Conservation (phyloP, 208 protist genomes). For the Leishmania aethiopica region DNA sequence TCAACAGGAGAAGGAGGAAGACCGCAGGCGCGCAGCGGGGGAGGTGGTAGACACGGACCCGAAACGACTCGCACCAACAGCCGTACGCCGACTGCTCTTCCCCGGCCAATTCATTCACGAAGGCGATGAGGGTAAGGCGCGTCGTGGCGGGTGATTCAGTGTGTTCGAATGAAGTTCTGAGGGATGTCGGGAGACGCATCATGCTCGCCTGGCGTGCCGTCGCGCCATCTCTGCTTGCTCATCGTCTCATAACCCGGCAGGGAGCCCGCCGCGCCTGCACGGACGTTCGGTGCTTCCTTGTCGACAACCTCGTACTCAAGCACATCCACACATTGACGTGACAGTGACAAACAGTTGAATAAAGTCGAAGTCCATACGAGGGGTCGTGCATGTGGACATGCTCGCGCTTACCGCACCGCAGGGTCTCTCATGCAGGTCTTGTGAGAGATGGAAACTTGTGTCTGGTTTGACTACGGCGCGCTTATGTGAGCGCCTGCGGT, state of each 20-base stretch:
- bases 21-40: conserved; percentile 43
- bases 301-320: neutral
- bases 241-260: neutral
- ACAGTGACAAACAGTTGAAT: neutral
- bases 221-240: neutral
- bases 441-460: neutral
- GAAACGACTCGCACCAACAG: conserved; percentile 75
- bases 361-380: neutral
- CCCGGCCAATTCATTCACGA: conserved; percentile 78
- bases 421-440: neutral
- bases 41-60: conserved; percentile 71
- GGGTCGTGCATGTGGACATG: neutral
- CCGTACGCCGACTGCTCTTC: conserved; percentile 64
- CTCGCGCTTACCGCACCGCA: neutral
- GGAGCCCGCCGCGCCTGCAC: neutral
- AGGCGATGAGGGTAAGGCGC: conserved; percentile 7
- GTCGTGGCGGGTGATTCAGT: neutral
- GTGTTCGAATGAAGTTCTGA: neutral
- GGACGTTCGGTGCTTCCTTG: neutral
- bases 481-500: neutral
- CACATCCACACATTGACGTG: neutral
- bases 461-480: neutral
- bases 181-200: neutral
- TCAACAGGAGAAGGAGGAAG: conserved; percentile 72
- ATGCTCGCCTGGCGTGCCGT: neutral